Conservation (phyloP, 2,329 filamentous ascomycete genomes). For the Basipetospora chlamydospora region DNA sequence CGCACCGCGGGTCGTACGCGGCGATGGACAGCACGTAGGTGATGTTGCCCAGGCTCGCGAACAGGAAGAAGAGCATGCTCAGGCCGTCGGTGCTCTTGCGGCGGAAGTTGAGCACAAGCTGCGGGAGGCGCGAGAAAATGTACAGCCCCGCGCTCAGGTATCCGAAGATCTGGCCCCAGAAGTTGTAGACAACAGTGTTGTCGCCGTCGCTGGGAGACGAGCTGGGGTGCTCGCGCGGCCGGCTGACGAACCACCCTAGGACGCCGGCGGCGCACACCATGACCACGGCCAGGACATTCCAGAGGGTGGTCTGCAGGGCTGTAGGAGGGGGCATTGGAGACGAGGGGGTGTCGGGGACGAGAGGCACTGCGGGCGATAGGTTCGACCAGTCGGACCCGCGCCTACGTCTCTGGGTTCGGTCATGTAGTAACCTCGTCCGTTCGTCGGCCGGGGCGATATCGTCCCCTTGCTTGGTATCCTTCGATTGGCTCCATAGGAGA, state of each 20-base stretch:
- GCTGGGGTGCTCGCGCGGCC: slow-evolving; percentile 25
- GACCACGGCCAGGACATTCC: slow-evolving; percentile 62
- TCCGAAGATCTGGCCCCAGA: slow-evolving; percentile 79
- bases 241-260: slow-evolving; percentile 69
- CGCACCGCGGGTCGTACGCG: slow-evolving; percentile 68
- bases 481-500: slow-evolving; percentile 53
- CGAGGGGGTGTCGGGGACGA: slow-evolving; percentile 37
- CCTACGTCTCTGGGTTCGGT: slow-evolving; percentile 28
- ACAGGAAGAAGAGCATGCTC: slow-evolving; percentile 88
- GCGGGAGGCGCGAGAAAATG: slow-evolving; percentile 76
- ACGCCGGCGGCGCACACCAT: slow-evolving; percentile 76
- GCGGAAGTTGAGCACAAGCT: slow-evolving; percentile 81
- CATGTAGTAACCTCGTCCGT: slow-evolving; percentile 34
- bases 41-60: slow-evolving; percentile 87
- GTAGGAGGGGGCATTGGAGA: slow-evolving; percentile 31
- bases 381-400: slow-evolving; percentile 43
- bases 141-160: slow-evolving; percentile 86
- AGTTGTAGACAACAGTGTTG: slow-evolving; percentile 49
- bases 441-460: slow-evolving; percentile 32
- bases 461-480: too few relatives aligned
- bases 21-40: slow-evolving; percentile 89
- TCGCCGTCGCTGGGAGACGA: slow-evolving; percentile 23
- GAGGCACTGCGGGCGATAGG: slow-evolving; percentile 69
- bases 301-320: slow-evolving; percentile 42
- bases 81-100: slow-evolving; percentile 90